Base-by-base conservation (phyloP, 2,329 filamentous ascomycete species). In the Sporothrix inflata region DNA sequence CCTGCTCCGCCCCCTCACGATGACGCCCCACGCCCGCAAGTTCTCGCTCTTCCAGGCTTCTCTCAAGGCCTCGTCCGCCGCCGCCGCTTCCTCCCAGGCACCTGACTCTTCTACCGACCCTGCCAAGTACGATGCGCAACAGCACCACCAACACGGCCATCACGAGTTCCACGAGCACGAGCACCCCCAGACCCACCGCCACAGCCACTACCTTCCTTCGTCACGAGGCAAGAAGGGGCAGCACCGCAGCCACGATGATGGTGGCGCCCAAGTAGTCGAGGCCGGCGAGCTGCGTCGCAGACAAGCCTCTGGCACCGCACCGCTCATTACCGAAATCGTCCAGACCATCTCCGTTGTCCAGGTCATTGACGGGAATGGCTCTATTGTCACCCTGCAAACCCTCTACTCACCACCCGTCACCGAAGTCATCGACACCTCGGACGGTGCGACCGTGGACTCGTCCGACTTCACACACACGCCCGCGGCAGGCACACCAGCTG, bases 291-390 rank as follows among this genome's bases (percentile, higher is more conserved):
- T 78, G 38, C 76, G 79, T 38, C 76, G 77, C 72, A 79, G 78
- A 76, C 71, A 73, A 72, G 71, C 70, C 71, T 60, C 71, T 69
- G 73, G 71, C 53, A 66, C 74, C 65, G 78, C 80, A 27, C 73
- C 77, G 67, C 79, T 81, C 76, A 79, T 86, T 76, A 85, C 82
- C 16, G 79, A 81, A 73, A 81, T 89, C 76, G 81, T 88, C 70
- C 83, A 87, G 78, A 89, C 87, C 76, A 79, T 89, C 74, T 87
- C 86, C 34, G 81, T 89, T 77, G 79, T 89, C 71, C 84, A 88
- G 75, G 77, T 86, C 74, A 83, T 88, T 74, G 85, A 88, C 78
- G 79, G 80, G 61, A 77, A 79, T 60, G 87, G 87, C 74, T 81
- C 80, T 38, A 80, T 84, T 66, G 77, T 87, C 61, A 79, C 81